Percentiles rank a stretch among this genome's conserved stretches.
These are phyloP conservation scores for Apiospora aurea DNA, from an alignment of 2,329 filamentous ascomycete genomes.

Conservation along the genomic window DNA sequence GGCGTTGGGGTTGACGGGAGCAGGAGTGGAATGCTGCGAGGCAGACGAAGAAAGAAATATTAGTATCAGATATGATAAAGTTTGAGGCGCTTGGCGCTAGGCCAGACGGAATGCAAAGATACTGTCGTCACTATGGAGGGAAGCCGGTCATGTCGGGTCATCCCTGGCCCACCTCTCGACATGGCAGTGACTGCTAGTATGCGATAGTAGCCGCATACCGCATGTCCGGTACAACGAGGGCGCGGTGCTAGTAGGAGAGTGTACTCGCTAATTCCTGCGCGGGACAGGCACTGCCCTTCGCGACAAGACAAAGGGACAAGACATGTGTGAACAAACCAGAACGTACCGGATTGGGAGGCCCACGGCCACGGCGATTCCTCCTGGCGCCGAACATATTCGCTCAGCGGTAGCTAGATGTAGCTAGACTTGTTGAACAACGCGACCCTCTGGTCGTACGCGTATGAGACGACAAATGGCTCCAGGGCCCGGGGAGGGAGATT, in stretches of 20 bases:
- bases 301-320: conserved; percentile 26
- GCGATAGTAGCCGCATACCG: conserved; percentile 1
- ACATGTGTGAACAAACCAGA: conserved; percentile 31
- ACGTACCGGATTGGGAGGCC: conserved; percentile 57
- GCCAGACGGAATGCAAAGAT: conserved; percentile 6
- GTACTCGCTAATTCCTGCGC: conserved; percentile 16
- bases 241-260: not conserved
- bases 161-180: conserved; percentile 9
- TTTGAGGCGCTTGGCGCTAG: conserved; percentile 11
- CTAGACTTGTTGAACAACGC: conserved; percentile 2
- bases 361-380: conserved; percentile 48
- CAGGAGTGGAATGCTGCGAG: conserved; percentile 66
- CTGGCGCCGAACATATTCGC: conserved; percentile 58
- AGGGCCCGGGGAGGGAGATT: not conserved
- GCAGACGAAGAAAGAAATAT: conserved; percentile 29
- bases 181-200: not conserved
- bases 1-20: conserved; percentile 74
- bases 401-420: conserved; percentile 15
- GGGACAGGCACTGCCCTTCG: conserved; percentile 1
- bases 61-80: conserved; percentile 26
- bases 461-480: conserved; percentile 14
- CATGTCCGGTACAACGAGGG: conserved; percentile 7
- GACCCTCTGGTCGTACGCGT: conserved; percentile 14
- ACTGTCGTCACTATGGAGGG: conserved; percentile 21
- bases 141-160: not conserved